Percentiles rank a stretch among this genome's conserved stretches.
These are phyloP conservation scores for Diphasiastrum complanatum DNA, from an alignment of 83 land plant species.

Conservation along the genomic window DNA sequence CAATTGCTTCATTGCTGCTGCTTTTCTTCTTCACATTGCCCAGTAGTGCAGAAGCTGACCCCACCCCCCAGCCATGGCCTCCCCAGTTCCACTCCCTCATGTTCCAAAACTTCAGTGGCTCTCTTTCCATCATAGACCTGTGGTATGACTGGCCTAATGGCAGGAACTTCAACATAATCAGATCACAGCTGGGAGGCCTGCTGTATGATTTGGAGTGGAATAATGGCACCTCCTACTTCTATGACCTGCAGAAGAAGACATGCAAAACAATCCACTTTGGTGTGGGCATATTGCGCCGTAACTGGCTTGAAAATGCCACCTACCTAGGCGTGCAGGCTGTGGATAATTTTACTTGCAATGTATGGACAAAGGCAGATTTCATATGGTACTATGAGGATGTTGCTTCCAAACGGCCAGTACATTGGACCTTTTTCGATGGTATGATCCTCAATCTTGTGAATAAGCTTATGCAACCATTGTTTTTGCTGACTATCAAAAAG, in stretches of 20 bases:
- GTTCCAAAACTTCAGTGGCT: conserved; percentile 32
- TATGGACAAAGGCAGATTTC: conserved; percentile 55
- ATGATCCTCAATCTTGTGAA: no score
- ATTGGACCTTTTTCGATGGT: conserved; percentile 54
- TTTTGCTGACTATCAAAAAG: no score
- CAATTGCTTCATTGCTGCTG: no score
- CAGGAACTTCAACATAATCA: conserved; percentile 59
- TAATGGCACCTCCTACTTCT: conserved; percentile 58
- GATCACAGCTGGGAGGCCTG: conserved; percentile 34
- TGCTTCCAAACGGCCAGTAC: conserved; percentile 45
- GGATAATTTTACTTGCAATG: conserved; percentile 53
- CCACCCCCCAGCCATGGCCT: conserved; percentile 52
- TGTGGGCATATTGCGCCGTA: conserved; percentile 49
- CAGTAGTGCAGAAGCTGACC: conserved; percentile 9
- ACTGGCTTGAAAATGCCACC: conserved; percentile 48
- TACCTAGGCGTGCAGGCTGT: conserved; percentile 36
- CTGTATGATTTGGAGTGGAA: conserved; percentile 56
- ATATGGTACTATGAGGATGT: conserved; percentile 53
- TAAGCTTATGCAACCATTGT: no score
- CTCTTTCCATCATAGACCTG: conserved; percentile 45
- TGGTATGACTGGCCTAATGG: conserved; percentile 64
- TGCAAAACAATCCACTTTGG: conserved; percentile 32
- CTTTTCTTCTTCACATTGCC: not conserved
- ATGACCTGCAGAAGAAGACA: conserved; percentile 29
- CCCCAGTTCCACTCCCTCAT: conserved; percentile 49